These are phyloP conservation scores for Herpetomonas tarakana DNA, from an alignment of 208 protist genomes.

Conservation along the genomic window DNA sequence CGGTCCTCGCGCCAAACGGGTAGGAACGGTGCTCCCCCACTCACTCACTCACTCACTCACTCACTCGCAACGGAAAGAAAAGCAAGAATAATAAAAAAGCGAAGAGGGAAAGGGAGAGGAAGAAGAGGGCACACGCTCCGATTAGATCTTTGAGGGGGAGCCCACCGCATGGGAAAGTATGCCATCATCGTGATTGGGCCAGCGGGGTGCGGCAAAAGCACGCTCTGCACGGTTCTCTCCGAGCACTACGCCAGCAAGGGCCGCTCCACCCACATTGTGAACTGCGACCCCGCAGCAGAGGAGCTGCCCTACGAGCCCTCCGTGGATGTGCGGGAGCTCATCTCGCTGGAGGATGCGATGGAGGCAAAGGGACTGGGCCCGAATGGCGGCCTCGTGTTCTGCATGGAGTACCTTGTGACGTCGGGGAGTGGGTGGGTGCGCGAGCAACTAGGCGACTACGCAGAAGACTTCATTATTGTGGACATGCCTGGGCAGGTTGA, in stretches of 20 bases:
- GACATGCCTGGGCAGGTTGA: conserved; percentile 99
- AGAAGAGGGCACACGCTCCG: neutral
- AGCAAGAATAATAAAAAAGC: neutral
- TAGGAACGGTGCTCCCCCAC: neutral
- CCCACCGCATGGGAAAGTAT: conserved; percentile 82
- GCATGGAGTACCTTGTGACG: conserved; percentile 98
- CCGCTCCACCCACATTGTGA: conserved; percentile 94
- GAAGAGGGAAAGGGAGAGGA: neutral
- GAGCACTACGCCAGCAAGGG: conserved; percentile 86
- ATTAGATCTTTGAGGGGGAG: neutral
- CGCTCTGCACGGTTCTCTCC: conserved; percentile 73
- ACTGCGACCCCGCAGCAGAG: conserved; percentile 99
- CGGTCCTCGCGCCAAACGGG: too few relatives aligned
- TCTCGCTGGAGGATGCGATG: conserved; percentile 93
- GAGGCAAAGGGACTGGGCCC: conserved; percentile 94
- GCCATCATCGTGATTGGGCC: conserved; percentile 90
- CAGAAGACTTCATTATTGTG: conserved; percentile 97
- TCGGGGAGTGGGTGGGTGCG: conserved; percentile 92
- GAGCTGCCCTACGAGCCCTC: conserved; percentile 83
- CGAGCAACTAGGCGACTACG: conserved; percentile 92
- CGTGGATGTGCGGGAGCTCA: conserved; percentile 95
- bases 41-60: neutral
- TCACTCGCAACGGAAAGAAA: neutral
- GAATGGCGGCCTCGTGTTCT: conserved; percentile 99
- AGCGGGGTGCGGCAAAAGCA: conserved; percentile 92